phyloP scores from a whole-genome alignment of 2,329 filamentous ascomycete species.

The Alternaria sp. region DNA sequence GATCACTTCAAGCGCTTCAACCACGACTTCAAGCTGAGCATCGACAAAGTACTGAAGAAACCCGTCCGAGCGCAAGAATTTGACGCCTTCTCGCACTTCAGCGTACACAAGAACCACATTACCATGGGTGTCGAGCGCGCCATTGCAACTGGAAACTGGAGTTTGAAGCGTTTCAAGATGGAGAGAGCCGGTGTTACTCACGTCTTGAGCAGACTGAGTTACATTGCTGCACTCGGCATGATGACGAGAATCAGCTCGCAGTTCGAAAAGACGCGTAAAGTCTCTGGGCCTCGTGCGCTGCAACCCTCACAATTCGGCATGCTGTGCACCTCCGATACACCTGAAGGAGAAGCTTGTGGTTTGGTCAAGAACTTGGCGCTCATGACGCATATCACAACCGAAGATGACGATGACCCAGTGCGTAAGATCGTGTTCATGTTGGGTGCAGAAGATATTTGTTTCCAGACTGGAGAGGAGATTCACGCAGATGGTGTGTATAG shows the following conservation, averaged over 20 bases:
- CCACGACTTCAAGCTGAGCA: constrained; percentile 84
- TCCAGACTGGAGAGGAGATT: constrained; percentile 83
- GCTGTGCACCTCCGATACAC: constrained; percentile 95
- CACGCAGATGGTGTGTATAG: constrained; percentile 84
- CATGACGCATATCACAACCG: constrained; percentile 99
- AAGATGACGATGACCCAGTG: constrained; percentile 91
- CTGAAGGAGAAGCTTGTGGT: constrained; percentile 97
- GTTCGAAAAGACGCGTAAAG: constrained; percentile 98
- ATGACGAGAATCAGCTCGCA: constrained; percentile 99
- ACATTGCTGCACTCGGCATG: constrained; percentile 97
- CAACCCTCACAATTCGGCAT: constrained; percentile 99
- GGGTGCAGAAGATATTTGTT: constrained; percentile 81
- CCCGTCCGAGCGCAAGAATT: constrained; percentile 87
- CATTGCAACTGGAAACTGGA: constrained; percentile 98
- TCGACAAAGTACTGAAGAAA: constrained; percentile 95
- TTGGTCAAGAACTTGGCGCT: constrained; percentile 96
- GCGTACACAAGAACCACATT: constrained; percentile 83
- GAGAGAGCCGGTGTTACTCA: constrained; percentile 96
- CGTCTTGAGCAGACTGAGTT: constrained; percentile 91
- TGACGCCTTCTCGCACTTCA: constrained; percentile 84
- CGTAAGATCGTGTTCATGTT: constrained; percentile 84
- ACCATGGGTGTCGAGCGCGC: constrained; percentile 93
- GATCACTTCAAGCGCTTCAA: constrained; percentile 98
- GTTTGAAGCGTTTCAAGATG: constrained; percentile 97
- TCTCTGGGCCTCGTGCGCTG: constrained; percentile 91